Conservation (phyloP, 768 basidiomycete genomes). For the Cystofilobasidium capitatum region DNA sequence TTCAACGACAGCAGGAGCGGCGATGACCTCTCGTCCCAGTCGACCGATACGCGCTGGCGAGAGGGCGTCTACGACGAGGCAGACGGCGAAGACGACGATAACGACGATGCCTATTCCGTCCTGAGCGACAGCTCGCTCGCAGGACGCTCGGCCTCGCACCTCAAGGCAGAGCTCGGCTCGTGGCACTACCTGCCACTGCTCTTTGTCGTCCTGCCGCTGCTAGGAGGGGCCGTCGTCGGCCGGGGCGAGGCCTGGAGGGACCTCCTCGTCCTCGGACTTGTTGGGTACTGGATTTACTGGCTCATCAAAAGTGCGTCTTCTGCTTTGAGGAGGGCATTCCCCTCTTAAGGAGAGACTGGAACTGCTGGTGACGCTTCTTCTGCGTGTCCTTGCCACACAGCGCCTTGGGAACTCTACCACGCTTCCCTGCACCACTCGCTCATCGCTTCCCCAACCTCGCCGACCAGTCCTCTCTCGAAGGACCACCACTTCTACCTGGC, state of each 20-base stretch:
- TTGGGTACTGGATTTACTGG: slow-evolving; percentile 35
- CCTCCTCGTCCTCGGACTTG: slow-evolving; percentile 33
- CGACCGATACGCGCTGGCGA: no score
- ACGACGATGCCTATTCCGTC: not conserved
- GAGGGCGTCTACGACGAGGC: not conserved
- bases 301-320: slow-evolving; percentile 32
- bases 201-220: slow-evolving; percentile 33
- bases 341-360: not conserved
- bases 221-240: slow-evolving; percentile 33
- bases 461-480: not conserved
- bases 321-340: not conserved
- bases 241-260: slow-evolving; percentile 29
- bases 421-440: slow-evolving; percentile 31
- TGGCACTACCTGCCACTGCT: slow-evolving; percentile 34
- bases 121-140: not conserved
- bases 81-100: not conserved
- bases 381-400: slow-evolving; percentile 9
- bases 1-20: not conserved
- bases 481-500: slow-evolving; percentile 29
- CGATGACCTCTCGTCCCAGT: no score
- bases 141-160: not conserved
- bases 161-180: slow-evolving; percentile 4
- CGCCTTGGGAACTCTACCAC: slow-evolving; percentile 37
- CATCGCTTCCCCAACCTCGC: slow-evolving; percentile 12
- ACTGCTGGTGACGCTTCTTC: not conserved